Conservation (phyloP, 352 stramenopile genomes). For the Phytophthora chlamydospora region DNA sequence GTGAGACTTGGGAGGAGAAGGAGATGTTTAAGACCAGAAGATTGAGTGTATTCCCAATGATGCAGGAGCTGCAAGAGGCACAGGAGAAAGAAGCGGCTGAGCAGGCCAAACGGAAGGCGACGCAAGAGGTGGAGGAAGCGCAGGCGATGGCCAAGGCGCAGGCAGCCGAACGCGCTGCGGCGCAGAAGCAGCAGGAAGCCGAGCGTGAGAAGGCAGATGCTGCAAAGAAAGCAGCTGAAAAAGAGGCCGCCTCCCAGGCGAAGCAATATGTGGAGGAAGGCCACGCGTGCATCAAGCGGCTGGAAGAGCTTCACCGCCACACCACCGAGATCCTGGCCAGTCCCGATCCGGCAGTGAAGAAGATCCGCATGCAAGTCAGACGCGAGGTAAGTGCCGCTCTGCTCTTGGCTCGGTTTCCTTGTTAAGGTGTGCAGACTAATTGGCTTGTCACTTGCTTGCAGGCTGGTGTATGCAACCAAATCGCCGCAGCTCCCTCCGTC, state of each 20-base stretch:
- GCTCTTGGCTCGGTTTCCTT: not conserved
- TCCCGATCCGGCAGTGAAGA: slow-evolving; percentile 59
- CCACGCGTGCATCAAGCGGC: slow-evolving; percentile 44
- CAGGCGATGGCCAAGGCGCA: slow-evolving; percentile 41
- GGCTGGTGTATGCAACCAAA: slow-evolving; percentile 84
- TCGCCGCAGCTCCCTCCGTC: slow-evolving; percentile 66
- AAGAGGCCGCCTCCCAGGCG: slow-evolving; percentile 37
- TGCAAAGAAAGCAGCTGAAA: slow-evolving; percentile 40
- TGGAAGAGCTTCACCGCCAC: slow-evolving; percentile 58
- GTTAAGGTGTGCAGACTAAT: slow-evolving; percentile 2
- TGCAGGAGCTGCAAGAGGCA: slow-evolving; percentile 28
- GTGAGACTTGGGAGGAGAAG: slow-evolving; percentile 13
- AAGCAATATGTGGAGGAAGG: slow-evolving; percentile 60
- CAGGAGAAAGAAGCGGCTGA: slow-evolving; percentile 37
- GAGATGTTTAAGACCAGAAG: no score
- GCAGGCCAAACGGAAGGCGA: slow-evolving; percentile 28
- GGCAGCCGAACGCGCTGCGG: slow-evolving; percentile 32
- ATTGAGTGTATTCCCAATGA: not conserved
- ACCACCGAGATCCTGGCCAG: slow-evolving; percentile 57
- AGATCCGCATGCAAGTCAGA: slow-evolving; percentile 73
- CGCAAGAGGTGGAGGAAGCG: slow-evolving; percentile 36
- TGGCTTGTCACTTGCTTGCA: slow-evolving; percentile 15
- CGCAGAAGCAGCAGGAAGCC: slow-evolving; percentile 38
- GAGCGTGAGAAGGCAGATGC: slow-evolving; percentile 42
- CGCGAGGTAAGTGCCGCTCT: slow-evolving; percentile 42